Base-by-base conservation (phyloP, 2,329 filamentous ascomycete genomes). In the Neospermospora avenae region DNA sequence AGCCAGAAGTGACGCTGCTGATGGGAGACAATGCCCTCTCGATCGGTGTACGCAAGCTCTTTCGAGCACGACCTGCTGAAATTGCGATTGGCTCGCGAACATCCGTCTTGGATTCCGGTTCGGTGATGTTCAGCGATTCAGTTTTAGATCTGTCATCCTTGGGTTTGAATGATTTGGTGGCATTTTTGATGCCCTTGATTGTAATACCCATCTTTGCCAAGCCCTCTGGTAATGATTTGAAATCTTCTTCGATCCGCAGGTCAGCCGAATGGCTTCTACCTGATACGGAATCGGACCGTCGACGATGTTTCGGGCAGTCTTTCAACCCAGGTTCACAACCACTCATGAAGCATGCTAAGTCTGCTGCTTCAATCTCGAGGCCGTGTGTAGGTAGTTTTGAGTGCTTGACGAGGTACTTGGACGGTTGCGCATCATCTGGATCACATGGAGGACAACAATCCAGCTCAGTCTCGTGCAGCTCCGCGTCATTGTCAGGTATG, bases 331-430 rank as follows among this genome's bases (percentile, higher is more conserved):
- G 63, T 16, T 63, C 54, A 52, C 65, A 69, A 18, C 63, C 66
- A 11, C 60, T 60, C 25, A 69, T 57, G 35, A 67, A 69, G 46
- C 67, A 69, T 48, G 64, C 66, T 20, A 69, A 56, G 56, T 68
- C 67, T 44, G 58, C 59, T 16, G 65, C 60, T 34, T 66, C 60
- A 28, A 61, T 55, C 42, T 61, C 49, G 24, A 67, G 20, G 1
- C 52, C 58, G 24, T 22, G 48, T 3, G 56, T 45, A 18, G 60
- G 60, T 20, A 56, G 22, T 11, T 20, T 52, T 16, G 60, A 18
- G 31, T 61, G 42, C n/a, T 49, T 62, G 25, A 61, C 46, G 22
- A 63, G 63, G 28, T 65, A 65, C 54, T 65, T 66, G 1, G 64
- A 67, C 11, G 59, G 44, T 39, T 62, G 51, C n/a, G 55, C 13